A percentile compares a stretch with the other conserved stretches of the same genome.
Evolutionary conservation across 306 rosid species (phyloP).

Genomic region (Malus sieversii): DNA sequence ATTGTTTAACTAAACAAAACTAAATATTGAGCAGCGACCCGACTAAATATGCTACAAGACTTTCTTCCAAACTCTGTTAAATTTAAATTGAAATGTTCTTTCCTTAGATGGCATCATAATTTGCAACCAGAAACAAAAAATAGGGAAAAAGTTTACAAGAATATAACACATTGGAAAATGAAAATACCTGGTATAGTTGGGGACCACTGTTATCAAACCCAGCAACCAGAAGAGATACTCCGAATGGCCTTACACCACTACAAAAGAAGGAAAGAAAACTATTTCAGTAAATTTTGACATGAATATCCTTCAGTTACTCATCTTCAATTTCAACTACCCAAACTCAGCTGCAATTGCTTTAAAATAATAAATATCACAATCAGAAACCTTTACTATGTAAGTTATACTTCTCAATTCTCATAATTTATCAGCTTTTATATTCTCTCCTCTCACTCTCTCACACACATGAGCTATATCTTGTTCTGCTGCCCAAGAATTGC

Average conservation of each 20-base stretch:
- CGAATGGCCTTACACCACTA: slow-evolving; percentile 99
- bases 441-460: no score
- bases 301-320: not conserved
- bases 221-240: slow-evolving; percentile 88
- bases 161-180: not conserved
- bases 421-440: no score
- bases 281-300: slow-evolving; percentile 7
- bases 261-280: slow-evolving; percentile 4
- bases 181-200: slow-evolving; percentile 77
- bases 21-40: not conserved
- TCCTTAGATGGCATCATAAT: not conserved
- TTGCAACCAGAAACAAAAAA: not conserved
- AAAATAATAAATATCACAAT: not conserved
- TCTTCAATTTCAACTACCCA: not conserved
- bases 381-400: not conserved
- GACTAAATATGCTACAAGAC: not conserved
- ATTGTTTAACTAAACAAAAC: not conserved
- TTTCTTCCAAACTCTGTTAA: not conserved
- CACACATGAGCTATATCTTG: no score
- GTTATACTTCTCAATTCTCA: not conserved
- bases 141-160: not conserved
- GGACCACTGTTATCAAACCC: slow-evolving; percentile 92
- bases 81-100: not conserved
- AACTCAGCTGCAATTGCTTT: not conserved
- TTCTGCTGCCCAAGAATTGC: not conserved